Evolutionary conservation across 2,329 filamentous ascomycete genomes (phyloP), one percentile per base, ranked within the genome.

Genomic region (Sporothrix luriei): DNA sequence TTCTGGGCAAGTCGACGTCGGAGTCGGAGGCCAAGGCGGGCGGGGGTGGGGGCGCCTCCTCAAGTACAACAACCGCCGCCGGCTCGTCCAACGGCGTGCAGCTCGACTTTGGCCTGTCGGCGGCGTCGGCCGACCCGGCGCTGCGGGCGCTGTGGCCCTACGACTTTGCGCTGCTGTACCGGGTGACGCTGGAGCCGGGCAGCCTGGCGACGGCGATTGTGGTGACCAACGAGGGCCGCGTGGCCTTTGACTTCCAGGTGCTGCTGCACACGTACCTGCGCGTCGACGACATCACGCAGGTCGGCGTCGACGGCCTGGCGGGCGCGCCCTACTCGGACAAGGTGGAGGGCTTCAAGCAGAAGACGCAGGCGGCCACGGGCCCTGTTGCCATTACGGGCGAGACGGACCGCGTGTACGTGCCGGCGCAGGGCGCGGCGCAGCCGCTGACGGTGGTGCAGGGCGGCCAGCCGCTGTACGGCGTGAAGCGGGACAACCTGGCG

Each of bases 81-180:
- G 62, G 67, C 26, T 51, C 71, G 48, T 24, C 29, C 40, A 83
- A 88, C 76, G 90, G 89, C 64, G 90, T 98, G 74, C 97, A 97
- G 85, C 89, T 99, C 71, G 95, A 99, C 82, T 98, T 99, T 79
- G 95, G 94, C 38, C 88, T 99, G 48, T 92, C 91, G 66, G 86
- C 88, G 38, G 84, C 86, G 66, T 90, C 90, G 77, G 83, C 98
- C 70, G 86, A 85, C 74, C 88, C 90, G 0, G 86, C 89, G 55
- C 85, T 87, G 74, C 88, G 87, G 77, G 85, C 87, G 75, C 86
- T 89, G 29, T 99, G 95, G 95, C 90, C 91, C 2, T 91, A 90
- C 77, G 88, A 91, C 73, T 99, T 99, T 78, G 91, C 91, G 4
- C 85, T 98, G 66, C 90, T 97, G 69, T 99, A 99, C 84, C 96